Evolutionary conservation across 2,329 filamentous ascomycete genomes (phyloP), one percentile per base, ranked within the genome.

Genomic region (Aspergillus brasiliensis): DNA sequence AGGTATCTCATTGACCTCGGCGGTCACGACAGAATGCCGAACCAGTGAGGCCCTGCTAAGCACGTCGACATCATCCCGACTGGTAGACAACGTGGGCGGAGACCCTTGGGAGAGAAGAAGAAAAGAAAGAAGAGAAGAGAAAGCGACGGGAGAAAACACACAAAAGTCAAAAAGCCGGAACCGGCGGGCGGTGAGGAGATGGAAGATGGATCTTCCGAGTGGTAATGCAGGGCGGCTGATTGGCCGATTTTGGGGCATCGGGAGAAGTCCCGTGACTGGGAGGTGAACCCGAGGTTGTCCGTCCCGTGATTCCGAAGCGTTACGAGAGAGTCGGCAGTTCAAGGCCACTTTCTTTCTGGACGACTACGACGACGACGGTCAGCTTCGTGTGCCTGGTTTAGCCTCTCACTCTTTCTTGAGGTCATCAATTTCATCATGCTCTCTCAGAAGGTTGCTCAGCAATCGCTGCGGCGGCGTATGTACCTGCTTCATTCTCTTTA

Each of bases 381-480:
- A 58, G 44, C 56, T 48, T 59, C 57, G 58, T 59, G 58, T 47
- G 31, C 37, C 53, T 44, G 48, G 37, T 53, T 44, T 58, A 58
- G 58, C 53, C 40, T 60, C 57, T 57, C 21, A 40, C 59, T 25
- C 51, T 25, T 56, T 56, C 48, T 44, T 49, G 37, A 25, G 46
- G 54, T 58, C 51, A 59, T 46, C 27, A 59, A 37, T 42, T 44
- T 57, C 72, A 78, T 59, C 48, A 81, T 82, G 80, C 72, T 81
- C 66, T 78, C 78, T 57, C 79, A 81, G 67, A 79, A 80, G 72
- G 69, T 80, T 71, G 74, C 76, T 57, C 79, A 82, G 67, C 77
- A 78, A 66, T 79, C 79, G 62, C 71, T 80, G 70, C 76, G 79
- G 73, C 79, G 80, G 72, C 72, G 80, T 82, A 81, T 65, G 78